Evolutionary conservation across 2,329 filamentous ascomycete genomes (phyloP), one percentile per base, ranked within the genome.

Genomic region (Ophiostoma sp.): DNA sequence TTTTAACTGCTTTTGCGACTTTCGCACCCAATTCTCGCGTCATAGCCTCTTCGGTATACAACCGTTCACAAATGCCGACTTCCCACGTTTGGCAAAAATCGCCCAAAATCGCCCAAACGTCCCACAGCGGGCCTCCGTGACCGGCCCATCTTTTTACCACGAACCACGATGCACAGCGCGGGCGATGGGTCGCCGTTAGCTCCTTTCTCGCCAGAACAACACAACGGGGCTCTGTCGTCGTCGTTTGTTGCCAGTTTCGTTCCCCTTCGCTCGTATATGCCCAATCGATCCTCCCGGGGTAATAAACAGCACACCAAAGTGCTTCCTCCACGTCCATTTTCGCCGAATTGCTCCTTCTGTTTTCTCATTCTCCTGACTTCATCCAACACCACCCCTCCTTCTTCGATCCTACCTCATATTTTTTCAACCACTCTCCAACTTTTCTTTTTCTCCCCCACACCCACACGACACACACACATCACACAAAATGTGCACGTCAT

Each of bases 141-240:
- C 64, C 72, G 72, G 72, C 57, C 68, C 68, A 57, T 70, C 68
- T 66, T 73, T 70, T 70, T 70, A 59, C 72, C 71, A 72, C 71
- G 71, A 70, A 73, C 71, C 71, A 73, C n/a, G 42, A 42, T 15
- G 33, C 50, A 45, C 66, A 25, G 25, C 11, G n/a, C n/a, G 25
- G 3, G 2, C 12, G 19, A 8, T 9, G 6, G n/a, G n/a, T 48
- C 8, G 42, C 42, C 64, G 42, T 50, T 68, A 33, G 64, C 64
- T 68, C 64, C 42, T 48, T 68, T 17, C 42, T 7, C 33, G 8
- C 8, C 33, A 55, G 64, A 48, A 48, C 64, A 33, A 33, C 25
- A 55, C 22, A 25, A 50, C 7, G 39, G 15, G 33, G 25, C 64
- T 31, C 36, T 31, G 31, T 19, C 15, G 42, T 48, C 42, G 15